Percentiles rank a stretch among this genome's conserved stretches.
Conservation (phyloP, 2,329 filamentous ascomycete species). For the Huntiella bhutanensis region DNA sequence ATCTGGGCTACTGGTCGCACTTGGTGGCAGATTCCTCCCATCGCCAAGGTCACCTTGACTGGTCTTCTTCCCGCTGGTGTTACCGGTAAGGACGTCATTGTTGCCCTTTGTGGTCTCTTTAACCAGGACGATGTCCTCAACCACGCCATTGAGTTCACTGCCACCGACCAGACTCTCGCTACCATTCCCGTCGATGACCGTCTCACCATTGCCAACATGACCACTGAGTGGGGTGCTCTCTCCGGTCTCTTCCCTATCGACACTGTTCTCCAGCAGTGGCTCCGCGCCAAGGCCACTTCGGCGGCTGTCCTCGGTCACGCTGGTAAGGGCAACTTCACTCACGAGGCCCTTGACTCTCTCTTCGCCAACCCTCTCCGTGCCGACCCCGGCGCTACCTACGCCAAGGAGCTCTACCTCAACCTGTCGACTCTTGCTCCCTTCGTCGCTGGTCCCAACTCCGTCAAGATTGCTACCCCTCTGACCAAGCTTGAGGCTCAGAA, state of each 20-base stretch:
- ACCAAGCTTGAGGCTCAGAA: slow-evolving; percentile 50
- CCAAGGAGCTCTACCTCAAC: slow-evolving; percentile 67
- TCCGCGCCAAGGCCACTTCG: slow-evolving; percentile 55
- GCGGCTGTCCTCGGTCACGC: slow-evolving; percentile 38
- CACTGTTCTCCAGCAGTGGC: slow-evolving; percentile 48
- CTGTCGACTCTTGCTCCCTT: slow-evolving; percentile 70
- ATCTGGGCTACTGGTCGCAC: slow-evolving; percentile 71
- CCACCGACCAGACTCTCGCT: slow-evolving; percentile 55
- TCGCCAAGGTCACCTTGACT: slow-evolving; percentile 61
- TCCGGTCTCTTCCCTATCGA: slow-evolving; percentile 57
- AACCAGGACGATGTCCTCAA: slow-evolving; percentile 78
- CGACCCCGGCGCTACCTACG: slow-evolving; percentile 61
- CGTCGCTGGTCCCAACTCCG: slow-evolving; percentile 74
- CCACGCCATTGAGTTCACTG: slow-evolving; percentile 75
- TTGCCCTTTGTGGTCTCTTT: slow-evolving; percentile 73
- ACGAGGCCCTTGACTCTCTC: slow-evolving; percentile 54
- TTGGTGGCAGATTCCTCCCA: slow-evolving; percentile 78
- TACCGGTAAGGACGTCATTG: slow-evolving; percentile 84
- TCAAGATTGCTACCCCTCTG: slow-evolving; percentile 70
- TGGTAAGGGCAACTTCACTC: slow-evolving; percentile 43
- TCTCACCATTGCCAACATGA: slow-evolving; percentile 63
- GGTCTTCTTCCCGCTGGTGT: slow-evolving; percentile 62
- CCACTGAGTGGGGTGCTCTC: slow-evolving; percentile 62
- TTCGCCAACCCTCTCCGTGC: slow-evolving; percentile 46
- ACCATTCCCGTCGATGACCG: slow-evolving; percentile 56